phyloP scores from a whole-genome alignment of 768 basidiomycete species.

The Sarcodon sp. region DNA sequence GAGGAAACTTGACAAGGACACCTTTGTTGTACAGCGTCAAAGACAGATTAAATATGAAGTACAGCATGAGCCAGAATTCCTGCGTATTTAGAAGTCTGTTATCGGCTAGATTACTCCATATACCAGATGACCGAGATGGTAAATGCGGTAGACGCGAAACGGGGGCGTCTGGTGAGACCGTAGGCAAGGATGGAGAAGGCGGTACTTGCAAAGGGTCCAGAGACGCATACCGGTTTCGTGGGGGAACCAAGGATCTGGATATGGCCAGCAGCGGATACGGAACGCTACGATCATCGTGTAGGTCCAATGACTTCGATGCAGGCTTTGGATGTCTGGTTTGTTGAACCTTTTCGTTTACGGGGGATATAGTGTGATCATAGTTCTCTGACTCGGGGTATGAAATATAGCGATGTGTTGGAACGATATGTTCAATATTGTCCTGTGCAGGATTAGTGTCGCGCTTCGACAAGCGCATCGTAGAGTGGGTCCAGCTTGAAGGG shows the following conservation, averaged over 20 bases:
- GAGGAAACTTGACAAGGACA: constrained; percentile 85
- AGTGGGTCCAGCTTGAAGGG: too few species aligned
- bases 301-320: neutral
- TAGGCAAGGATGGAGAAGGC: neutral
- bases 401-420: too few species aligned
- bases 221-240: neutral
- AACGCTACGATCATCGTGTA: neutral
- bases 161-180: neutral
- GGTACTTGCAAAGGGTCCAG: neutral
- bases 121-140: neutral
- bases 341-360: too few species aligned
- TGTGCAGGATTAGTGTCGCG: too few species aligned
- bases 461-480: too few species aligned
- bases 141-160: neutral
- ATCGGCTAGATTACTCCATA: neutral
- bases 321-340: neutral
- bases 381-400: too few species aligned
- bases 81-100: constrained; percentile 9
- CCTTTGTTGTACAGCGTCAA: constrained; percentile 95
- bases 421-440: too few species aligned
- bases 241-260: neutral
- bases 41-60: constrained; percentile 84
- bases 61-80: constrained; percentile 59
- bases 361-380: too few species aligned
- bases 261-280: neutral